Percentiles rank a stretch among this genome's conserved stretches.
phyloP scores from a whole-genome alignment of 2,329 filamentous ascomycete species.

The Paraconiothyrium sp. region DNA sequence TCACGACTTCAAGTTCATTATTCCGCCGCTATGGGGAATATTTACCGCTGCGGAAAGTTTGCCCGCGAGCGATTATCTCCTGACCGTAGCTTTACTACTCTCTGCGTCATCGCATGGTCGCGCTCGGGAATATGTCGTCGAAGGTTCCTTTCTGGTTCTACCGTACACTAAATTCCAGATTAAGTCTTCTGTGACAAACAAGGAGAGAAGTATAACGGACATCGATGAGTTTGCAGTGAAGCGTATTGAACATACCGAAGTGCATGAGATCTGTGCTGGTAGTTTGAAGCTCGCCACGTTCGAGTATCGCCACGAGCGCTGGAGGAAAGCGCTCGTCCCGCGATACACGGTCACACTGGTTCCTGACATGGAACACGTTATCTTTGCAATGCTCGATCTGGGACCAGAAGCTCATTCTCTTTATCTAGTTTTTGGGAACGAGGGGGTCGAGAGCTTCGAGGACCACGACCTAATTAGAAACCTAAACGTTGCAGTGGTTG shows the following conservation, averaged over 20 bases:
- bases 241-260: background rate
- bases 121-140: background rate
- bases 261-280: background rate
- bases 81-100: background rate
- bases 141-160: background rate
- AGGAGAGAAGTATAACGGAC: background rate
- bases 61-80: background rate
- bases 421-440: too few species aligned
- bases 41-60: background rate
- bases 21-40: background rate
- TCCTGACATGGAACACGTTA: background rate
- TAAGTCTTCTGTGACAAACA: background rate
- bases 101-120: background rate
- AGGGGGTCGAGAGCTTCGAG: too few species aligned
- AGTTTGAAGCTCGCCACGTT: background rate
- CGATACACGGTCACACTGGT: background rate
- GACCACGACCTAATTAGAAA: background rate
- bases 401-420: background rate
- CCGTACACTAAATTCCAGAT: background rate
- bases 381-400: background rate
- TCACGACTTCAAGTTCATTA: slow-evolving; percentile 1
- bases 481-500: background rate
- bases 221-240: background rate
- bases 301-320: background rate
- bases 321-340: background rate